phyloP scores from a whole-genome alignment of 2,329 filamentous ascomycete genomes.

The Myriosclerotinia scirpicola region DNA sequence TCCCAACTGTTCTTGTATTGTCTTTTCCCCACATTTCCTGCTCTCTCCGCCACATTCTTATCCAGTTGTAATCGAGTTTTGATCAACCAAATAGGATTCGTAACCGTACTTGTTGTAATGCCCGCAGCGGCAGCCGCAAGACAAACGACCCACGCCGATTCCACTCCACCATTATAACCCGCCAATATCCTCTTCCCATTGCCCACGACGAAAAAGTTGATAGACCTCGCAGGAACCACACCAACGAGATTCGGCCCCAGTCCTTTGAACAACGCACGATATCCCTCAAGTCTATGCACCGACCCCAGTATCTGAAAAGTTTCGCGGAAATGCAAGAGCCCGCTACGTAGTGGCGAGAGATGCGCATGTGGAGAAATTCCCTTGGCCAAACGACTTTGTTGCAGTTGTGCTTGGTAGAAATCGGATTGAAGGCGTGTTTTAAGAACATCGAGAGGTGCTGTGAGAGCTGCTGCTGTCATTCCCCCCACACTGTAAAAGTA shows the following conservation, averaged over 20 bases:
- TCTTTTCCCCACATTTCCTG: constrained; percentile 54
- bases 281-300: constrained; percentile 79
- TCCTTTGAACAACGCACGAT: constrained; percentile 88
- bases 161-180: constrained; percentile 69
- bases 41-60: constrained; percentile 69
- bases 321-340: constrained; percentile 74
- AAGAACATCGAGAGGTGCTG: constrained; percentile 88
- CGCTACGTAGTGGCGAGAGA: constrained; percentile 64
- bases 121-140: constrained; percentile 75
- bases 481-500: constrained; percentile 66
- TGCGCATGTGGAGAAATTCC: constrained; percentile 51
- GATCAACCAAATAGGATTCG: constrained; percentile 95
- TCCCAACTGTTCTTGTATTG: constrained; percentile 87
- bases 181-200: constrained; percentile 85
- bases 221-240: constrained; percentile 83
- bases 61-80: constrained; percentile 93
- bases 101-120: constrained; percentile 83
- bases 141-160: constrained; percentile 76
- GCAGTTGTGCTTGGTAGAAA: constrained; percentile 85
- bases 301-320: constrained; percentile 82
- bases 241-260: constrained; percentile 87
- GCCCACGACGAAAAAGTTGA: constrained; percentile 92
- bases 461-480: constrained; percentile 90
- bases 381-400: constrained; percentile 60
- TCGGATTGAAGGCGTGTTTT: constrained; percentile 93